A percentile compares a stretch with the other conserved stretches of the same genome.
Evolutionary conservation across 2,329 filamentous ascomycete species (phyloP).

Genomic region (Talaromyces islandicus): DNA sequence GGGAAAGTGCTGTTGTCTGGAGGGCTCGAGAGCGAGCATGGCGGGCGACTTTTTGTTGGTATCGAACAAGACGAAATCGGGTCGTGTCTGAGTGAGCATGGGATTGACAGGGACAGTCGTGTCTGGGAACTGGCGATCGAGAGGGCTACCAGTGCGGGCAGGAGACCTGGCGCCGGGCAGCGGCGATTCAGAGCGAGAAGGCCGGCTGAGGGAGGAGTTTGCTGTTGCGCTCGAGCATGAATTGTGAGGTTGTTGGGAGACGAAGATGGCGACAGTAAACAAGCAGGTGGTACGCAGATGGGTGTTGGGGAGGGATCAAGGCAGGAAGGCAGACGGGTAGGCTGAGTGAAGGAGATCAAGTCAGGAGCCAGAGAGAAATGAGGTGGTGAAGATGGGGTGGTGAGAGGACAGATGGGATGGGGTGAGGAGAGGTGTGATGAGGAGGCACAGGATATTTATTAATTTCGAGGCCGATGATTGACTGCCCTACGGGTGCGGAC

Average conservation of each 20-base stretch:
- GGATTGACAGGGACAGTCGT: too few species aligned
- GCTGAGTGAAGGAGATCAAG: too few species aligned
- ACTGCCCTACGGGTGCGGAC: constrained; percentile 10
- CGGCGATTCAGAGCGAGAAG: background rate
- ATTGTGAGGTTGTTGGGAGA: too few species aligned
- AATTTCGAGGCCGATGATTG: constrained; percentile 8
- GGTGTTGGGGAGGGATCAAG: background rate
- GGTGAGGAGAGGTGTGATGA: background rate
- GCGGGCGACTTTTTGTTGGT: background rate
- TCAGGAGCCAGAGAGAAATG: too few species aligned
- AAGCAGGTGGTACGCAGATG: too few species aligned
- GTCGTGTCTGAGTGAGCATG: background rate
- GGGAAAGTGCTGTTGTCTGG: constrained; percentile 23
- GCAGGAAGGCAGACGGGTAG: background rate
- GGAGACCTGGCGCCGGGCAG: background rate
- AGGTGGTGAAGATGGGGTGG: too few species aligned
- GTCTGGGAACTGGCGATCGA: background rate
- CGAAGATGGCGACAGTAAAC: too few species aligned
- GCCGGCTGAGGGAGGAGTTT: background rate
- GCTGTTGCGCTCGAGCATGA: background rate
- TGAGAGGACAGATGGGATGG: background rate
- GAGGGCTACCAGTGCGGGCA: background rate
- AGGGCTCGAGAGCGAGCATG: constrained; percentile 29
- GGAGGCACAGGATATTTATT: background rate
- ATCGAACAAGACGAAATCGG: too few species aligned